Evolutionary conservation across 2,329 filamentous ascomycete species (phyloP).

Genomic region (Fonsecaea pedrosoi): DNA sequence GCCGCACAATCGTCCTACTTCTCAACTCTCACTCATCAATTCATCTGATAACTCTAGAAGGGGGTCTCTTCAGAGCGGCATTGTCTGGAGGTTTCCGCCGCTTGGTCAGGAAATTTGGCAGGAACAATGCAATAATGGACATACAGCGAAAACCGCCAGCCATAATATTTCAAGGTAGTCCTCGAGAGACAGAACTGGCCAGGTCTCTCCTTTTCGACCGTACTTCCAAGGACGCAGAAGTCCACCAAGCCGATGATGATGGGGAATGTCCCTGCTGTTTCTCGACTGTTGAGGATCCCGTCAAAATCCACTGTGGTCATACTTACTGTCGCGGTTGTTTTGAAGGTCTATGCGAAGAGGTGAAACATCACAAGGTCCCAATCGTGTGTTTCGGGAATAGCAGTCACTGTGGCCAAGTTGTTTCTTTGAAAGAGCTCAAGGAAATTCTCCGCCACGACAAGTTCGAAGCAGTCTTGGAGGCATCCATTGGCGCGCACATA

Average conservation of each 20-base stretch:
- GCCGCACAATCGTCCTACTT: slow-evolving; percentile 11
- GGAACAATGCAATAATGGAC: slow-evolving; percentile 13
- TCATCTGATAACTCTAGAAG: slow-evolving; percentile 17
- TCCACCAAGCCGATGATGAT: neutral
- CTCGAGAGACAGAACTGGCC: neutral
- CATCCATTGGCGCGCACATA: slow-evolving; percentile 21
- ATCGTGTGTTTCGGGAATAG: slow-evolving; percentile 18
- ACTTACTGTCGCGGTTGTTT: slow-evolving; percentile 25
- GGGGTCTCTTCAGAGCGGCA: slow-evolving; percentile 7
- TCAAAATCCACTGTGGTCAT: slow-evolving; percentile 25
- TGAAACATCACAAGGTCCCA: neutral
- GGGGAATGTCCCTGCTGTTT: slow-evolving; percentile 24
- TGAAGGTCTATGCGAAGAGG: slow-evolving; percentile 16
- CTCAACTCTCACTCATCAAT: neutral
- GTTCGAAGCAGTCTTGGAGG: slow-evolving; percentile 17
- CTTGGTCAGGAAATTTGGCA: slow-evolving; percentile 16
- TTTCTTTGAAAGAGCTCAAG: slow-evolving; percentile 16
- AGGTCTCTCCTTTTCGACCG: slow-evolving; percentile 2
- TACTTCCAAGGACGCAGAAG: neutral
- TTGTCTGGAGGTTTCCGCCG: slow-evolving; percentile 17
- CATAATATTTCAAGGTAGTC: slow-evolving; percentile 7
- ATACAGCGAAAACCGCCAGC: neutral
- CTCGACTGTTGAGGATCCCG: neutral
- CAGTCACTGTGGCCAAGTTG: slow-evolving; percentile 12
- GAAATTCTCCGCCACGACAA: neutral